Evolutionary conservation across 768 basidiomycete species (phyloP), one percentile per base, ranked within the genome.

Genomic region (Rhizopogon salebrosus): DNA sequence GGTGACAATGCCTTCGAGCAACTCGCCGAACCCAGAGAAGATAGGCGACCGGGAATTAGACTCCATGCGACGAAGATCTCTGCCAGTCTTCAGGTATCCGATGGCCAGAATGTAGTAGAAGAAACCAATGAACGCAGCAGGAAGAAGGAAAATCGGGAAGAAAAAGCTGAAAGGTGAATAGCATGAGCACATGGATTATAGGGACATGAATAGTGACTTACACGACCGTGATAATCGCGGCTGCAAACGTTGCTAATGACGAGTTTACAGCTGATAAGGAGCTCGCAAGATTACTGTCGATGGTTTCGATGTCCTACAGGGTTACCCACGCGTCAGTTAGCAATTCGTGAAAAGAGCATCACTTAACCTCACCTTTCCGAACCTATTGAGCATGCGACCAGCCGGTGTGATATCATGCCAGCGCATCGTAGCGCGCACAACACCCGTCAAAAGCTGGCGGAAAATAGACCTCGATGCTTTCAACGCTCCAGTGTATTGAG

Each of bases 1-100:
- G 5, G 92, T 93, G n/a, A 93, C 89, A 41, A 95, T 89, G 22
- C 92, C 92, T 48, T 93, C 89, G 18, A 95, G 67, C 9, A 94
- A 69, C 62, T 92, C 91, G 11, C 82, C 81, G 57, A 92, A 93
- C 51, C 85, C 87, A 6, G 87, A 86, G 69, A 87, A 91, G 55
- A 92, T 91, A 0, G 92, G 89, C 0, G 87, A 89, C 11, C 90
- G 77, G 1, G 87, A 82, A 60, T 91, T 95, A 1, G 91, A 90
- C 65, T 95, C 94, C 84, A 97, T 91, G 18, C 94, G 79, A 53
- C 92, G 80, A 18, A 95, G 71, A 62, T 94, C 92, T 41, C 92
- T 80, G 0, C 90, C 89, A 1, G 89, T 89, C 60, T 83, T 84
- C 49, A 89, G 72, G 65, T 90, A 90, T 1, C 86, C 86, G 49